phyloP scores from a whole-genome alignment of 2,329 filamentous ascomycete genomes.

The Knufia fluminis region DNA sequence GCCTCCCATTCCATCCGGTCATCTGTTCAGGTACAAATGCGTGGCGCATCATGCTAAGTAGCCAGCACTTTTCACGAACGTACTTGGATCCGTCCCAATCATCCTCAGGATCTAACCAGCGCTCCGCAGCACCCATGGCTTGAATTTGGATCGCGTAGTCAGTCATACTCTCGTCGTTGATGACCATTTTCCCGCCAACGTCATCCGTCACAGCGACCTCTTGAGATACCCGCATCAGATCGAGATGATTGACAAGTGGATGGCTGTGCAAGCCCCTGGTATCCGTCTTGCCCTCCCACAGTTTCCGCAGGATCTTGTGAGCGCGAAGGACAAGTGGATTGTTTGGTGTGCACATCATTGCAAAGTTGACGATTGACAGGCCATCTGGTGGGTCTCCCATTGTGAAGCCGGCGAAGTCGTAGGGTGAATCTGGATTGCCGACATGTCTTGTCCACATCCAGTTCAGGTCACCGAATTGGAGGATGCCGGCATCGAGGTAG shows the following conservation, averaged over 20 bases:
- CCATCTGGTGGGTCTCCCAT: slow-evolving; percentile 26
- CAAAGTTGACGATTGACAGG: slow-evolving; percentile 41
- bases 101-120: slow-evolving; percentile 27
- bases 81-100: slow-evolving; percentile 49
- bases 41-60: slow-evolving; percentile 42
- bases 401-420: slow-evolving; percentile 43
- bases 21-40: slow-evolving; percentile 46
- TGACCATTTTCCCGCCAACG: slow-evolving; percentile 28
- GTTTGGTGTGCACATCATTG: slow-evolving; percentile 30
- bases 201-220: slow-evolving; percentile 25
- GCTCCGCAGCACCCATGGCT: slow-evolving; percentile 43
- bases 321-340: slow-evolving; percentile 43
- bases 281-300: slow-evolving; percentile 44
- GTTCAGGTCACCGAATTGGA: slow-evolving; percentile 50
- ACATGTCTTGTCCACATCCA: slow-evolving; percentile 43
- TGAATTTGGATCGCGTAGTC: slow-evolving; percentile 53
- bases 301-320: slow-evolving; percentile 41
- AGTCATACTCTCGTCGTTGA: slow-evolving; percentile 36
- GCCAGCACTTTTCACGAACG: slow-evolving; percentile 40
- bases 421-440: slow-evolving; percentile 36
- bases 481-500: slow-evolving; percentile 48
- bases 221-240: slow-evolving; percentile 27
- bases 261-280: slow-evolving; percentile 44
- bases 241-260: slow-evolving; percentile 38
- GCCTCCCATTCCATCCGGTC: slow-evolving; percentile 43